Conservation (phyloP, 1,139 yeast genomes). For the Hyphopichia wangnamkhiaoensis region DNA sequence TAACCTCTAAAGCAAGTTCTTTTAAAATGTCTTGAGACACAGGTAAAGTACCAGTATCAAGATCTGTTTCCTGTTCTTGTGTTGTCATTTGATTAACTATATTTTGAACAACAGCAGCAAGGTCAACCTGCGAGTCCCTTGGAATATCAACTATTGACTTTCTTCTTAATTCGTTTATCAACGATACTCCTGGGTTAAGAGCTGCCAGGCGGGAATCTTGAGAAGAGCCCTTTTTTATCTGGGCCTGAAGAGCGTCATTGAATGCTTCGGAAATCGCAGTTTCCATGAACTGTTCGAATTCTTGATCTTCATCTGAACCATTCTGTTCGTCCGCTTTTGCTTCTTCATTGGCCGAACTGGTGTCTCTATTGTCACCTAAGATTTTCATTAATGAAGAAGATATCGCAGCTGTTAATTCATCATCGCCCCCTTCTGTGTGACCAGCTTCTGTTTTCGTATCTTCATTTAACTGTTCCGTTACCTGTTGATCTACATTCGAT, state of each 20-base stretch:
- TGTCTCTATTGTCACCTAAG: conserved; percentile 8
- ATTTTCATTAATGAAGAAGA: conserved; percentile 18
- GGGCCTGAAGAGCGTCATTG: conserved; percentile 24
- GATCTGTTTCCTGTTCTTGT: conserved; percentile 7
- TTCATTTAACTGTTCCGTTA: too few species aligned
- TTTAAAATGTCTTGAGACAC: conserved; percentile 26
- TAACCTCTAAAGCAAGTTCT: conserved; percentile 35
- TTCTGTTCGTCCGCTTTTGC: conserved; percentile 8
- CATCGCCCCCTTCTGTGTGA: conserved; percentile 10
- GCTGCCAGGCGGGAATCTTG: too few species aligned
- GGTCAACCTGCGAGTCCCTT: conserved; percentile 11
- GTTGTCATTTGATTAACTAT: conserved; percentile 20
- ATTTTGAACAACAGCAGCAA: conserved; percentile 23
- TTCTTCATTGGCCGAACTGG: conserved; percentile 3
- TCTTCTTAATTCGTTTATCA: not conserved
- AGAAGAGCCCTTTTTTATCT: not conserved
- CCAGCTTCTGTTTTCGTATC: not conserved
- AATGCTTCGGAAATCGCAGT: conserved; percentile 38
- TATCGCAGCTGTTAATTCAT: conserved; percentile 17
- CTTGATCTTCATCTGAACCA: not conserved
- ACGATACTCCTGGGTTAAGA: too few species aligned
- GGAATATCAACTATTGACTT: conserved; percentile 1
- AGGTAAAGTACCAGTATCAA: conserved; percentile 12
- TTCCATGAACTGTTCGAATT: conserved; percentile 18
- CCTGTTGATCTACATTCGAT: too few species aligned